Evolutionary conservation across 768 basidiomycete genomes (phyloP), one percentile per base, ranked within the genome.

Genomic region (Trametes maxima): DNA sequence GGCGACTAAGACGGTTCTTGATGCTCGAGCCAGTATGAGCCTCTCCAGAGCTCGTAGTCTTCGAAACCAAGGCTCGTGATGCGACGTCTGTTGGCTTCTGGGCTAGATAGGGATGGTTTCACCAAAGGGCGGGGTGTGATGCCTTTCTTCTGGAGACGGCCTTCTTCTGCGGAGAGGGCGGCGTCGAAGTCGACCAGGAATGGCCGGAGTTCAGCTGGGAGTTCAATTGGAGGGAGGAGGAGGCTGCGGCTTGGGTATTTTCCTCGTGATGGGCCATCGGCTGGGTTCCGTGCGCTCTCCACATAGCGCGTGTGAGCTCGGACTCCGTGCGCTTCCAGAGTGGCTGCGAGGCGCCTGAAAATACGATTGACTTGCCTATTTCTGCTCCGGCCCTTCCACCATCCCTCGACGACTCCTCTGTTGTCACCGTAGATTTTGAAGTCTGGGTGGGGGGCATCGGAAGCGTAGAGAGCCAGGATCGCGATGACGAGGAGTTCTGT

Each of bases 401-500:
- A 79, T 0, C 72, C 77, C 10, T 77, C 69, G 8, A 80, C 70
- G 5, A 79, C 72, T 0, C 77, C 79, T 10, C 49, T 28, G 65
- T 80, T 69, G 50, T 66, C 65, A 2, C 36, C 52, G 54, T 10
- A 75, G 67, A 43, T 68, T 28, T 10, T 75, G 54, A 67, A 73
- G 76, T 0, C 73, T 10, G 17, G 75, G 72, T 48, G 75, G 69
- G 46, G 17, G 6, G 16, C 3, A 6, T 5, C 1, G 2, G 28
- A 5, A 8, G 13, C 5, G 16, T 13, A 42, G 40, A 39, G 13
- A 5, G 42, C 42, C 25, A 66, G 54, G 36, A 69, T 4, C 28
- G 68, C 46, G 0, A 8, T 42, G 21, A 75, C 59, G 36, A 81
- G 76, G n/a, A 82, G 64, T 24, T 80, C 71, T 53, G 84, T 77